Evolutionary conservation across 192 early-diverging fungal genomes (phyloP).

Genomic region (Irineochytrium annulatum): DNA sequence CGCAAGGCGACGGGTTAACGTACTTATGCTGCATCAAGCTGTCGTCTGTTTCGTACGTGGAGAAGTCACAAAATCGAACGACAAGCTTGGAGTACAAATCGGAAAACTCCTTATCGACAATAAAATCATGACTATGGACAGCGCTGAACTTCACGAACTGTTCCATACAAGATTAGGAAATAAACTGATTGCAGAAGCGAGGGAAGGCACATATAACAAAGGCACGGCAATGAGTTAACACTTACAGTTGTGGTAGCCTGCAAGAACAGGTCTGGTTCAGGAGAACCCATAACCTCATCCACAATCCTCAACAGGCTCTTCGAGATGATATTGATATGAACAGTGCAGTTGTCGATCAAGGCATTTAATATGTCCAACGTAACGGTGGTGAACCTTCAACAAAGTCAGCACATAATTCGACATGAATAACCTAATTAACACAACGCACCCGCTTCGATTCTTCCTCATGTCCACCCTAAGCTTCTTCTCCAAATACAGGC

Average conservation of each 20-base stretch:
- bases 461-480: slow-evolving; percentile 62
- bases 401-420: neutral
- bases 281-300: slow-evolving; percentile 54
- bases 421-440: neutral
- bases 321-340: slow-evolving; percentile 78
- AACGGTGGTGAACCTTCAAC: slow-evolving; percentile 57
- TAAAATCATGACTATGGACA: slow-evolving; percentile 58
- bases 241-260: slow-evolving; percentile 58
- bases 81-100: slow-evolving; percentile 25
- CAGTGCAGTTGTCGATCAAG: slow-evolving; percentile 64
- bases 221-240: neutral
- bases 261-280: slow-evolving; percentile 57
- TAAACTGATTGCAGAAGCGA: neutral
- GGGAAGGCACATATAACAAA: neutral
- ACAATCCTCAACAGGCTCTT: slow-evolving; percentile 68
- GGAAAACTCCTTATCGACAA: slow-evolving; percentile 62
- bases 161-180: neutral
- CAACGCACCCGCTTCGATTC: slow-evolving; percentile 54
- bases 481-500: slow-evolving; percentile 72
- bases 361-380: slow-evolving; percentile 72
- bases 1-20: neutral
- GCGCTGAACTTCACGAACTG: slow-evolving; percentile 69
- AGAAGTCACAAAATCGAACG: slow-evolving; percentile 25
- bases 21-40: slow-evolving; percentile 30
- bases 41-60: slow-evolving; percentile 13